phyloP scores from a whole-genome alignment of 1,284 basidiomycete species.

The Inonotus hispidus region DNA sequence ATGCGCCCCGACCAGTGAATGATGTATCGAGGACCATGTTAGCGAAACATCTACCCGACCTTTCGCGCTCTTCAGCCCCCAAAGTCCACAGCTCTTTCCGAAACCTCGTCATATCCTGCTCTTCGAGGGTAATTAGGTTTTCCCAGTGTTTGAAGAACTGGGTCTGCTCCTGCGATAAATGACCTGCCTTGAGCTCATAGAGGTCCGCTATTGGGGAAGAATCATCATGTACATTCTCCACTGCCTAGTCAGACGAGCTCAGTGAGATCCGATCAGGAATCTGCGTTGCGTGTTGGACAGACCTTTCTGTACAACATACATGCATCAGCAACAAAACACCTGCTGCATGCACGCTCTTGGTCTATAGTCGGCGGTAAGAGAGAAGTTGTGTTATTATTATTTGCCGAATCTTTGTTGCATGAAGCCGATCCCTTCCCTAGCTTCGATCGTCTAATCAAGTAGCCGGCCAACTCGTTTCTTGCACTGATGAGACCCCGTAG shows the following conservation, averaged over 20 bases:
- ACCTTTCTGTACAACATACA: constrained; percentile 96
- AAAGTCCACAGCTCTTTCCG: constrained; percentile 94
- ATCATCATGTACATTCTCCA: constrained; percentile 56
- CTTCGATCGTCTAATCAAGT: constrained; percentile 48
- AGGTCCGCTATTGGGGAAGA: constrained; percentile 70
- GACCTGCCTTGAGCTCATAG: constrained; percentile 76
- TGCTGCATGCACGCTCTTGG: constrained; percentile 70
- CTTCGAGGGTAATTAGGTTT: constrained; percentile 80
- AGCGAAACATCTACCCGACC: constrained; percentile 74
- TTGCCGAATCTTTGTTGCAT: constrained; percentile 9
- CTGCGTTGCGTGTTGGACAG: constrained; percentile 23
- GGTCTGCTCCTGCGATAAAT: constrained; percentile 64
- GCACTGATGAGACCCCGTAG: constrained; percentile 76
- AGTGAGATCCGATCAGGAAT: background rate
- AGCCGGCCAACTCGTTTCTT: constrained; percentile 83
- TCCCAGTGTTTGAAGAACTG: constrained; percentile 94
- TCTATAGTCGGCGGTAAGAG: constrained; percentile 89
- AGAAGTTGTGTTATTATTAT: constrained; percentile 28
- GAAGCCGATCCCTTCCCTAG: constrained; percentile 22
- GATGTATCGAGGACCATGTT: constrained; percentile 64
- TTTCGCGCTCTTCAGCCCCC: constrained; percentile 74
- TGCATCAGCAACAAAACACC: constrained; percentile 78
- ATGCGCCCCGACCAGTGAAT: constrained; percentile 22
- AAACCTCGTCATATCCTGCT: constrained; percentile 78
- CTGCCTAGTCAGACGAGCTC: constrained; percentile 42